phyloP scores from a whole-genome alignment of 345 rosid species.

The Odontarrhena argentea region DNA sequence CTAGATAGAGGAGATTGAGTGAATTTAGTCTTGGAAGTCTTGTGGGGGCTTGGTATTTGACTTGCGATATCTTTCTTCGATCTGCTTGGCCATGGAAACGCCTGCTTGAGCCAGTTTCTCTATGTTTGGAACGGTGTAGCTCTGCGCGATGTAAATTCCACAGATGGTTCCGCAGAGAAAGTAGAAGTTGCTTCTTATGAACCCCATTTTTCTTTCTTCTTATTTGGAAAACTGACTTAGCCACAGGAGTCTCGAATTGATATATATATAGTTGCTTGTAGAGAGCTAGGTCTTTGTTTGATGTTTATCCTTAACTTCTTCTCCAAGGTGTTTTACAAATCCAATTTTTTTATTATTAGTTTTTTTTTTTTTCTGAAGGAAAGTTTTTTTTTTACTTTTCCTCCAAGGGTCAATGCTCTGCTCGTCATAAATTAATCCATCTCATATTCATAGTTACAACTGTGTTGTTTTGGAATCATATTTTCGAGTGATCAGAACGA shows the following conservation, averaged over 20 bases:
- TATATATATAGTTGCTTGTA: not conserved
- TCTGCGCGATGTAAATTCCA: slow-evolving; percentile 57
- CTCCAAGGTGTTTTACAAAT: slow-evolving; percentile 22
- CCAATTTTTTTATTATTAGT: not conserved
- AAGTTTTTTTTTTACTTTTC: not conserved
- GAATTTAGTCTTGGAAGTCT: slow-evolving; percentile 18
- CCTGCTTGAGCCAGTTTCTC: slow-evolving; percentile 39
- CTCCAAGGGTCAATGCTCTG: slow-evolving; percentile 18
- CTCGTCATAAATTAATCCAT: not conserved
- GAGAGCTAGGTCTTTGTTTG: not conserved
- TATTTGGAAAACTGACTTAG: not conserved
- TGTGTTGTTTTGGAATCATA: slow-evolving; percentile 5
- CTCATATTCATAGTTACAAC: not conserved
- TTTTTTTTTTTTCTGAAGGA: no score
- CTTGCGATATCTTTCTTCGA: slow-evolving; percentile 51
- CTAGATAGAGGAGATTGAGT: not conserved
- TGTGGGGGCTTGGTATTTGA: slow-evolving; percentile 22
- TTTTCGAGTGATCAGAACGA: not conserved
- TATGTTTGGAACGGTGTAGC: slow-evolving; percentile 49
- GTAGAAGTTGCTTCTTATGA: slow-evolving; percentile 38
- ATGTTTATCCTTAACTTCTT: slow-evolving; percentile 14
- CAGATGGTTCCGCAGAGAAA: slow-evolving; percentile 44
- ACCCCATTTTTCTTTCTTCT: slow-evolving; percentile 40
- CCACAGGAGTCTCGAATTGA: not conserved
- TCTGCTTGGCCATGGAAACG: slow-evolving; percentile 43